A percentile compares a stretch with the other conserved stretches of the same genome.
Conservation (phyloP, 2,329 filamentous ascomycete genomes). For the Cytospora mali region DNA sequence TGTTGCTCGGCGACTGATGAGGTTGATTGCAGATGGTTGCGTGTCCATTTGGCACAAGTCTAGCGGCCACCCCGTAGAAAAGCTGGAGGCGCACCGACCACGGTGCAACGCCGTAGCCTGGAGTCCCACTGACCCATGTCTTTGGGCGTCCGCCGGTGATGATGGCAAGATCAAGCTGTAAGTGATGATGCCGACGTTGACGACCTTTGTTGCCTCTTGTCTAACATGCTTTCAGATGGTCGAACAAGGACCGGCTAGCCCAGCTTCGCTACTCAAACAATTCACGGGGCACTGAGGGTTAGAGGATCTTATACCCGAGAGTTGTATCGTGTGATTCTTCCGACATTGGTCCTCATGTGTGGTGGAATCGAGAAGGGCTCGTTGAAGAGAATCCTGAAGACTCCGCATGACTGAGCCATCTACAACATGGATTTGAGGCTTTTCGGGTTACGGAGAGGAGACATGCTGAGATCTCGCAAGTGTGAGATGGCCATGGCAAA, state of each 20-base stretch:
- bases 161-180: slow-evolving; percentile 85
- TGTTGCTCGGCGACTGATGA: neutral
- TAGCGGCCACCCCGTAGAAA: slow-evolving; percentile 74
- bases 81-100: slow-evolving; percentile 71
- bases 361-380: neutral
- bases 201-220: neutral
- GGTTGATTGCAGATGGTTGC: slow-evolving; percentile 52
- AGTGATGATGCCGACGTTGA: slow-evolving; percentile 40
- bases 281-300: neutral
- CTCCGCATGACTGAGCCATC: neutral
- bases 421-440: neutral
- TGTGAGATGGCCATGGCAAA: neutral
- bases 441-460: neutral
- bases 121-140: slow-evolving; percentile 79
- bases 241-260: slow-evolving; percentile 39
- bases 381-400: neutral
- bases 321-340: neutral
- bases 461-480: neutral
- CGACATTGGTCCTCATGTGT: too few relatives aligned
- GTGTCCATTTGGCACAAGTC: slow-evolving; percentile 92
- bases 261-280: neutral
- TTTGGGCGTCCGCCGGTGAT: slow-evolving; percentile 92
- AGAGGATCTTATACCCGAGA: slow-evolving; percentile 7
- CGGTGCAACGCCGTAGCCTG: slow-evolving; percentile 88
- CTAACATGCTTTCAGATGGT: slow-evolving; percentile 37